A percentile compares a stretch with the other conserved stretches of the same genome.
Evolutionary conservation across 164 flowering plant species (phyloP).

Genomic region (Dillenia turbinata): DNA sequence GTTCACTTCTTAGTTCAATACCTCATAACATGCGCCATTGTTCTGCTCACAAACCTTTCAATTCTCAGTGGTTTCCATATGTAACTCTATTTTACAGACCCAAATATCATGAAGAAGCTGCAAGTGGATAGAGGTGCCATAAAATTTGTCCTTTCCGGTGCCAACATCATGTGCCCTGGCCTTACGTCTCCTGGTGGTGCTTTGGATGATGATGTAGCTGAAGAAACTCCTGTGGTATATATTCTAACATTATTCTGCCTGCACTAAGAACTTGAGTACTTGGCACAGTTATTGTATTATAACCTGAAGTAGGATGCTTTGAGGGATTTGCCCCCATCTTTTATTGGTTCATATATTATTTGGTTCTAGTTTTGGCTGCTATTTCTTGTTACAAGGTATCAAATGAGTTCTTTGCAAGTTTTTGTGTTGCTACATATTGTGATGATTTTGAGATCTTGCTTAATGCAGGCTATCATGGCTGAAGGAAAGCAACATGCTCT

Average conservation of each 20-base stretch:
- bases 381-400: background rate
- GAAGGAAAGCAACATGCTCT: slow-evolving; percentile 99
- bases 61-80: too few species aligned
- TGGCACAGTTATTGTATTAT: background rate
- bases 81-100: slow-evolving; percentile 51
- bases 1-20: too few species aligned
- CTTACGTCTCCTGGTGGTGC: slow-evolving; percentile 98
- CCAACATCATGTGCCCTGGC: slow-evolving; percentile 99
- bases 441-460: slow-evolving; percentile 16
- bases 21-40: too few species aligned
- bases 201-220: slow-evolving; percentile 83
- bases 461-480: slow-evolving; percentile 91
- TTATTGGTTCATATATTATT: background rate
- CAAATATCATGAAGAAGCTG: slow-evolving; percentile 85
- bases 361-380: background rate
- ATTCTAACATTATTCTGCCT: background rate
- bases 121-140: slow-evolving; percentile 99
- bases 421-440: background rate
- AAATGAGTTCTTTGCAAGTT: background rate
- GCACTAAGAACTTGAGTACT: background rate
- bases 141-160: slow-evolving; percentile 93
- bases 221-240: slow-evolving; percentile 94
- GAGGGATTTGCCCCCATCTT: background rate
- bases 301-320: background rate
- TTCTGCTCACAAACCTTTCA: too few species aligned